Base-by-base conservation (phyloP, 768 basidiomycete genomes). In the Cubamyces sp. region DNA sequence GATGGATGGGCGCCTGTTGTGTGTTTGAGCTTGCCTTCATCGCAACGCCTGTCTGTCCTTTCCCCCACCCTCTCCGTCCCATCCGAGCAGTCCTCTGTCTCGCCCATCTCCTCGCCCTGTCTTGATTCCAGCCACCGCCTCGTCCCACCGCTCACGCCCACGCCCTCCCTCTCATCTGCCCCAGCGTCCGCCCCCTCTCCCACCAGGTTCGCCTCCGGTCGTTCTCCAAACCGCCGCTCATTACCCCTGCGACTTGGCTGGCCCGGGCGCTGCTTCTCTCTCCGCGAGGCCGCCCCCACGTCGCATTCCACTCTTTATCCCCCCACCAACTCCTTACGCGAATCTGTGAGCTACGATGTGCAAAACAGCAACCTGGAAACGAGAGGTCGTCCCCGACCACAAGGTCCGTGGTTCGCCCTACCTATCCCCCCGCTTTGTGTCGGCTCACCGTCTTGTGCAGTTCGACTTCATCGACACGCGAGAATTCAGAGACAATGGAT, bases 321-420 rank as follows among this genome's bases (percentile, higher is more conserved):
- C 43, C 39, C 34, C 25, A 59, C 21, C 34, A 30, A 43, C 28
- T 39, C 53, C 23, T 40, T 41, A 40, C 53, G 50, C 59, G 64
- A 60, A 57, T 46, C 64, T 59, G 61, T 73, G 62, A 65, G 40
- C 62, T 61, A 64, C 61, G 41, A 88, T 85, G 84, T 90, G 88
- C 72, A 84, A 87, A 68, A 92, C 87, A 70, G 81, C 90, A 37
- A 86, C 90, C 67, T 97, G 96, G 97, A 98, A 99, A 81, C 84
- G 97, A 71, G 97, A 98, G 82, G 85, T 91, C 69, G 95, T 99
- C 45, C 93, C 92, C 57, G 97, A 98, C 79, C 97, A 98, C 78
- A 99, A 98, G 84, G 96, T 94, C 64, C 57, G 81, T 65, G 43
- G 3, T 34, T 6, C 49, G 5, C 53, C 23, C 4, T 19, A 46